These are phyloP conservation scores for Verticillium dahliae DNA, from an alignment of 2,329 filamentous ascomycete species.

Conservation along the genomic window DNA sequence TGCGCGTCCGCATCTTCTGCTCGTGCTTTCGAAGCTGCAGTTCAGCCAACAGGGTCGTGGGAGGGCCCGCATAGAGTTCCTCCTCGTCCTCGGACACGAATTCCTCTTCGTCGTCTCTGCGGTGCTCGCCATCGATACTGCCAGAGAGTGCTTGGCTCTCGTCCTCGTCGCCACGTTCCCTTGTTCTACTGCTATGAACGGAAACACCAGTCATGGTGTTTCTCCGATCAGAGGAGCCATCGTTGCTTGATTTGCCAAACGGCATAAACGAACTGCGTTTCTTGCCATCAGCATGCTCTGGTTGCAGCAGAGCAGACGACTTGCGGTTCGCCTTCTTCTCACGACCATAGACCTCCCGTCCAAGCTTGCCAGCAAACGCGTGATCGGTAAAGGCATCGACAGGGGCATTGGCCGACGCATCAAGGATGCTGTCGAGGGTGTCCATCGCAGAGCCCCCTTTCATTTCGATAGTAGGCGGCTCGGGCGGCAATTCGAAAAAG, in stretches of 20 bases:
- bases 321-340: constrained; percentile 37
- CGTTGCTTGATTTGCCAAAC: constrained; percentile 31
- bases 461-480: constrained; percentile 45
- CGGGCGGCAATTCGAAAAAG: constrained; percentile 72
- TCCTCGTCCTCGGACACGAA: constrained; percentile 32
- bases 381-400: constrained; percentile 91
- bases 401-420: constrained; percentile 81
- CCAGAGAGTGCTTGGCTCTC: constrained; percentile 14
- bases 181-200: not conserved
- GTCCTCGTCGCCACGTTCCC: constrained; percentile 12
- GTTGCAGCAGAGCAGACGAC: constrained; percentile 17
- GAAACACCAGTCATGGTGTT: constrained; percentile 7
- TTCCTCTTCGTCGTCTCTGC: constrained; percentile 16
- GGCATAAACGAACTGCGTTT: constrained; percentile 44
- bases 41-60: constrained; percentile 88
- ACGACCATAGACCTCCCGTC: constrained; percentile 66
- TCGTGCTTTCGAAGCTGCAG: constrained; percentile 86
- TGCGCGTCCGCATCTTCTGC: constrained; percentile 71
- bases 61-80: constrained; percentile 59
- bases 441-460: constrained; percentile 78
- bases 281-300: constrained; percentile 22
- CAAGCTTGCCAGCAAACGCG: constrained; percentile 69
- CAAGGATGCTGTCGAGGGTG: constrained; percentile 85
- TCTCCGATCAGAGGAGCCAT: constrained; percentile 10
- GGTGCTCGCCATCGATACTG: constrained; percentile 18